phyloP scores from a whole-genome alignment of 2,329 filamentous ascomycete genomes.

The Claviceps spartinae region DNA sequence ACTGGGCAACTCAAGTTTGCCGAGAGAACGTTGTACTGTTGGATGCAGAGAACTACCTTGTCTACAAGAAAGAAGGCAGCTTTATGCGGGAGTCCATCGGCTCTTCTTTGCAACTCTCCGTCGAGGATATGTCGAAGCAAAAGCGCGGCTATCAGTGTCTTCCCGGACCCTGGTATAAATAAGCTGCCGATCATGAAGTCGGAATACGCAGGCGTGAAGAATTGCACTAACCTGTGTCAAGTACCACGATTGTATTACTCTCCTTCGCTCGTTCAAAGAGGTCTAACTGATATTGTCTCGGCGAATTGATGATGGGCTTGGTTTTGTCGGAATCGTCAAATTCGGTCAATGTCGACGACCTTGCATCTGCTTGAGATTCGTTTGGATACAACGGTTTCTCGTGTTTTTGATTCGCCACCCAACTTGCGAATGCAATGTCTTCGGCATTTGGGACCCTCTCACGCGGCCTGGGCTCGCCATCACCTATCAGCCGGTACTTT shows the following conservation, averaged over 20 bases:
- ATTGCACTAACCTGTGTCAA: constrained; percentile 57
- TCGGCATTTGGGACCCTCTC: constrained; percentile 2
- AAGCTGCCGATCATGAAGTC: neutral
- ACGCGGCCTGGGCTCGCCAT: neutral
- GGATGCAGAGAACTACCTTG: constrained; percentile 78
- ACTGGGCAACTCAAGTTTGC: constrained; percentile 69
- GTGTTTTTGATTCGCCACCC: constrained; percentile 1
- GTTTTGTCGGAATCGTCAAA: neutral
- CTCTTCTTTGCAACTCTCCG: constrained; percentile 60
- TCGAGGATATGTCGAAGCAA: constrained; percentile 66
- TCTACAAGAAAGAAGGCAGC: constrained; percentile 83
- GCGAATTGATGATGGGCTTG: constrained; percentile 54
- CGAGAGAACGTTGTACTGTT: constrained; percentile 72
- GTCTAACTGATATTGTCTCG: constrained; percentile 83
- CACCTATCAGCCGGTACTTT: neutral
- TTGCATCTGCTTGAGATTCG: neutral
- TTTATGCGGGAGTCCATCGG: constrained; percentile 42
- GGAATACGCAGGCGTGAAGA: neutral
- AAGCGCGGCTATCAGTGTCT: constrained; percentile 88
- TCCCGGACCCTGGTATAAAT: constrained; percentile 56
- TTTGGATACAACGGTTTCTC: neutral
- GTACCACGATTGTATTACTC: constrained; percentile 80
- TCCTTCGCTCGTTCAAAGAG: constrained; percentile 77
- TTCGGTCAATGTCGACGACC: neutral
- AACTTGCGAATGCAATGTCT: constrained; percentile 7